A percentile compares a stretch with the other conserved stretches of the same genome.
Evolutionary conservation across 2,329 filamentous ascomycete genomes (phyloP).

Genomic region (Clarireedia hainanense): DNA sequence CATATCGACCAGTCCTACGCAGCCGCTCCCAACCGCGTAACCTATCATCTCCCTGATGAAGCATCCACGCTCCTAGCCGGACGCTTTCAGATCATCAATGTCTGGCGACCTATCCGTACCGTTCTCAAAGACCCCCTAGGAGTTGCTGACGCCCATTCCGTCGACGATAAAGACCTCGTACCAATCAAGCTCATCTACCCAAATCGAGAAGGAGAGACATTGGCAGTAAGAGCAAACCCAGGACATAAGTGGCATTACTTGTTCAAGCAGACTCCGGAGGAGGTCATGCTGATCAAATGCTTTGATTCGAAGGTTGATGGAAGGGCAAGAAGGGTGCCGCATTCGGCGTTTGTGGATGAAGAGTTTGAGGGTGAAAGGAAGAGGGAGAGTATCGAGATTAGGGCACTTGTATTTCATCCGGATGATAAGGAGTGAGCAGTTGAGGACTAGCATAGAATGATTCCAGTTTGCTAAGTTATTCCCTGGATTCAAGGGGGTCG

Average conservation of each 20-base stretch:
- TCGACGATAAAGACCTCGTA: constrained; percentile 43
- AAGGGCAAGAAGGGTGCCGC: constrained; percentile 44
- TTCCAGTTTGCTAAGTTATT: too few species aligned
- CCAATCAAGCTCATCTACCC: constrained; percentile 36
- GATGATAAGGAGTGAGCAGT: constrained; percentile 11
- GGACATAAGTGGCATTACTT: constrained; percentile 47
- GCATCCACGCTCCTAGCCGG: constrained; percentile 36
- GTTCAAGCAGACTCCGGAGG: constrained; percentile 40
- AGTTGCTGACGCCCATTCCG: constrained; percentile 42
- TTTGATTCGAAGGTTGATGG: constrained; percentile 52
- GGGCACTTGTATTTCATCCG: constrained; percentile 42
- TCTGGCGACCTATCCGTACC: constrained; percentile 42
- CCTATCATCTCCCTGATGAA: constrained; percentile 38
- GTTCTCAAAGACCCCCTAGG: constrained; percentile 47
- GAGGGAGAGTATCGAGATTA: constrained; percentile 49
- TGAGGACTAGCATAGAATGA: too few species aligned
- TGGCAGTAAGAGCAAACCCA: constrained; percentile 28
- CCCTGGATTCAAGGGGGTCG: too few species aligned
- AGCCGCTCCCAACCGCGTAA: constrained; percentile 35
- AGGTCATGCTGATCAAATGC: constrained; percentile 54
- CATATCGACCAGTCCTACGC: constrained; percentile 51
- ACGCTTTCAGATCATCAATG: constrained; percentile 48
- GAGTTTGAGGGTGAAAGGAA: constrained; percentile 34
- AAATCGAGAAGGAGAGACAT: constrained; percentile 13
- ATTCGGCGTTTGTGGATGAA: constrained; percentile 45